Evolutionary conservation across 768 basidiomycete genomes (phyloP).

Genomic region (Tremella mesenterica): DNA sequence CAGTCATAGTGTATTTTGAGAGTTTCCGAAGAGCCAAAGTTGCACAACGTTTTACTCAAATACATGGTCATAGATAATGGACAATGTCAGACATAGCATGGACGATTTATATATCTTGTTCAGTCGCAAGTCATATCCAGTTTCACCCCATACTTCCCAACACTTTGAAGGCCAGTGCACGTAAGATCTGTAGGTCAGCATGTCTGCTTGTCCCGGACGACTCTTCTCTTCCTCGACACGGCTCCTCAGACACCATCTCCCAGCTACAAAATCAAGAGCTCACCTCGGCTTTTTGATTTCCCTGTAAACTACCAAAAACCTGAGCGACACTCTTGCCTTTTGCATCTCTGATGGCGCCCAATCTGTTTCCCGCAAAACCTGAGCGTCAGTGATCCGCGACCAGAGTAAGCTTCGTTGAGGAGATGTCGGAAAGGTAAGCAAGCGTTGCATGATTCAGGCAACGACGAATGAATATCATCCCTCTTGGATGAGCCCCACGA

Average conservation of each 20-base stretch:
- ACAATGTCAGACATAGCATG: not conserved
- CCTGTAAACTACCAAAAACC: slow-evolving; percentile 69
- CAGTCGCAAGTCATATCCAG: not conserved
- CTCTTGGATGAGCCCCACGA: too few relatives aligned
- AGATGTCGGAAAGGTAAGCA: too few relatives aligned
- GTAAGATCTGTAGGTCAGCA: slow-evolving; percentile 56
- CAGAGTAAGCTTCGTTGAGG: too few relatives aligned
- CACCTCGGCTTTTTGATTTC: slow-evolving; percentile 79
- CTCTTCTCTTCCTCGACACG: not conserved
- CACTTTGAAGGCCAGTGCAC: slow-evolving; percentile 72
- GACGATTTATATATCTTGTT: not conserved
- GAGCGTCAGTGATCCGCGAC: slow-evolving; percentile 12
- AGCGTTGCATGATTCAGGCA: too few relatives aligned
- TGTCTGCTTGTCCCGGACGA: too few relatives aligned
- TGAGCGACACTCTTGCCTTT: slow-evolving; percentile 85
- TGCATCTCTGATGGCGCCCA: slow-evolving; percentile 84
- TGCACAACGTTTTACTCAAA: too few relatives aligned
- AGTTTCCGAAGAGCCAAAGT: too few relatives aligned
- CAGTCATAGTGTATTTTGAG: too few relatives aligned
- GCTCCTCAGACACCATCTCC: not conserved
- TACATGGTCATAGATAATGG: too few relatives aligned
- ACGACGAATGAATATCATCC: too few relatives aligned
- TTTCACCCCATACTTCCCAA: slow-evolving; percentile 53
- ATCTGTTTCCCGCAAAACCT: slow-evolving; percentile 72
- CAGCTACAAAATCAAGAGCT: too few relatives aligned